These are phyloP conservation scores for Barnettozyma siamensis DNA, from an alignment of 805 yeast species.

Conservation along the genomic window DNA sequence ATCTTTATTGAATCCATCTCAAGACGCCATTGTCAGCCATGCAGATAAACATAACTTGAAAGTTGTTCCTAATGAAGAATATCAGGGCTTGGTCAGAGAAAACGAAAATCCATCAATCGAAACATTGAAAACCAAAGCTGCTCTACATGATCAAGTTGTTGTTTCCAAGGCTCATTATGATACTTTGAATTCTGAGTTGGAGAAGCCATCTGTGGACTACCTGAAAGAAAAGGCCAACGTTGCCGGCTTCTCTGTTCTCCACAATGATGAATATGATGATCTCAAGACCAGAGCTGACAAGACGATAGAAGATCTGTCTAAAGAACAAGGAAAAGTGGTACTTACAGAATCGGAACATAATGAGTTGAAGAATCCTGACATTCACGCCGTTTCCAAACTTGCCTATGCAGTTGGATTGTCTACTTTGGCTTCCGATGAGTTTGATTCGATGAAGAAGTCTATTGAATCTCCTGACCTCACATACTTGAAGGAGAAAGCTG, in stretches of 20 bases:
- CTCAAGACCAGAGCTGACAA: constrained; percentile 13
- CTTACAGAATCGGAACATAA: constrained; percentile 8
- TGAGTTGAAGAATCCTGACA: constrained; percentile 3
- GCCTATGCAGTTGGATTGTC: constrained; percentile 5
- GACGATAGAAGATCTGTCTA: constrained; percentile 20
- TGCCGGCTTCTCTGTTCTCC: background rate
- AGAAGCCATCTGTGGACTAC: constrained; percentile 8
- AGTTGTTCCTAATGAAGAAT: constrained; percentile 6
- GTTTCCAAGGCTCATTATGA: constrained; percentile 23
- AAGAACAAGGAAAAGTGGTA: constrained; percentile 5
- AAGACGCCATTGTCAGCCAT: constrained; percentile 1
- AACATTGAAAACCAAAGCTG: constrained; percentile 17
- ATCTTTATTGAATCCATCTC: constrained; percentile 5
- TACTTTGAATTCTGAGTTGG: constrained; percentile 12
- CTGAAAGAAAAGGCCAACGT: constrained; percentile 3
- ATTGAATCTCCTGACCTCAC: constrained; percentile 21
- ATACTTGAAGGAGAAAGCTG: background rate
- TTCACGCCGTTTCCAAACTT: background rate
- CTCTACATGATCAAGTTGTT: constrained; percentile 20
- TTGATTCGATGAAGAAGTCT: constrained; percentile 1
- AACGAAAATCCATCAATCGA: constrained; percentile 24
- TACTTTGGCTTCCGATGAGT: background rate
- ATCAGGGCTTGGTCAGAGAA: constrained; percentile 14
- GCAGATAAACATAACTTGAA: constrained; percentile 9
- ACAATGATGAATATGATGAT: constrained; percentile 7